Conservation (phyloP, 2,329 filamentous ascomycete genomes). For the Bipolaris oryzae region DNA sequence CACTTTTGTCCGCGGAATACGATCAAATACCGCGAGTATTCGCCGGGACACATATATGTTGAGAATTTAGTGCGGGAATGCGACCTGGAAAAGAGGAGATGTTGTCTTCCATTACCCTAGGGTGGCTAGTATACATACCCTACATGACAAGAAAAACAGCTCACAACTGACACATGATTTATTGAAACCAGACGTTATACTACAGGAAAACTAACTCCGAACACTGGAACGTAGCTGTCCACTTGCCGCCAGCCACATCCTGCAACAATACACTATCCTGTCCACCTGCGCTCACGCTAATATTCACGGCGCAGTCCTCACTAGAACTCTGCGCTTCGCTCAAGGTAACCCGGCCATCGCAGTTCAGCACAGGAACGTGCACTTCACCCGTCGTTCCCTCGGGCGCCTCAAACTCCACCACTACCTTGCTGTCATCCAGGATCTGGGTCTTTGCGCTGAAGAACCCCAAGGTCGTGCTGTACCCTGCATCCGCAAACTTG, state of each 20-base stretch:
- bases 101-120: not conserved
- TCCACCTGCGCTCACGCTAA: conserved; percentile 17
- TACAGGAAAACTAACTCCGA: not conserved
- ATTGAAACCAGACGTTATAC: not conserved
- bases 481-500: conserved; percentile 47
- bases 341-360: conserved; percentile 29
- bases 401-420: conserved; percentile 38
- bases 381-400: conserved; percentile 41
- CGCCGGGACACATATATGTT: too few species aligned
- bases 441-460: conserved; percentile 44
- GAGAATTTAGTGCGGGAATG: too few species aligned
- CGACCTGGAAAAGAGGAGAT: too few species aligned
- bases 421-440: conserved; percentile 16
- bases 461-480: conserved; percentile 45
- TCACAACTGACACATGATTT: too few species aligned
- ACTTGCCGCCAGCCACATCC: conserved; percentile 31
- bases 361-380: conserved; percentile 27
- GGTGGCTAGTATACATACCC: not conserved
- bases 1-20: too few species aligned
- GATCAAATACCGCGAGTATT: too few species aligned
- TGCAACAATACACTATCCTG: conserved; percentile 17
- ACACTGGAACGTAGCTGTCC: conserved; percentile 28
- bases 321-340: conserved; percentile 22
- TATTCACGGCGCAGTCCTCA: conserved; percentile 24
- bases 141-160: too few species aligned